Evolutionary conservation across 345 rosid genomes (phyloP).

Genomic region (Gossypium turneri): DNA sequence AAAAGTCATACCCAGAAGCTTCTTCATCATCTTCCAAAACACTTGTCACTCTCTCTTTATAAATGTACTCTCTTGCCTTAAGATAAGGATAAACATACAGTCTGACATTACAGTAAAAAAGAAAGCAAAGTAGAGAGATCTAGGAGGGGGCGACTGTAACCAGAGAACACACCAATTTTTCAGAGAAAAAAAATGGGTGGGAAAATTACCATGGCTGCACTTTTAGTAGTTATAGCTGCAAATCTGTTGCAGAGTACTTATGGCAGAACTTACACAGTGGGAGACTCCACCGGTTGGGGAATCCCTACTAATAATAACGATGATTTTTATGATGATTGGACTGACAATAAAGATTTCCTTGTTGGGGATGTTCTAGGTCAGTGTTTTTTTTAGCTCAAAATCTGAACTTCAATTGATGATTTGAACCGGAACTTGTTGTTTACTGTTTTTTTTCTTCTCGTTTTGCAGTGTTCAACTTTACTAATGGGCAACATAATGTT

Average conservation of each 20-base stretch:
- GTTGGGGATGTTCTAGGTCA: slow-evolving; percentile 42
- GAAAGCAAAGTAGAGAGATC: no score
- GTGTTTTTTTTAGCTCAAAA: neutral
- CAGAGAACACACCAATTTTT: neutral
- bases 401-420: neutral
- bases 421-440: neutral
- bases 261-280: slow-evolving; percentile 29
- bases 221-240: neutral
- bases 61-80: no score
- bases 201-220: neutral
- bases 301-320: neutral
- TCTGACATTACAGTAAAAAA: neutral
- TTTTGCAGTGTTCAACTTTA: slow-evolving; percentile 30
- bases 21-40: no score
- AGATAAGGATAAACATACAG: no score
- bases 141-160: neutral
- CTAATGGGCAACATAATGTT: slow-evolving; percentile 32
- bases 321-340: slow-evolving; percentile 34
- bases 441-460: neutral
- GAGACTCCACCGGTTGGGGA: slow-evolving; percentile 32
- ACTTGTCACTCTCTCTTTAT: no score
- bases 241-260: slow-evolving; percentile 3
- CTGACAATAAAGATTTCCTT: slow-evolving; percentile 19
- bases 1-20: no score
- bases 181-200: neutral